Base-by-base conservation (phyloP, 1,139 yeast species). In the Suhomyces panamericanus region DNA sequence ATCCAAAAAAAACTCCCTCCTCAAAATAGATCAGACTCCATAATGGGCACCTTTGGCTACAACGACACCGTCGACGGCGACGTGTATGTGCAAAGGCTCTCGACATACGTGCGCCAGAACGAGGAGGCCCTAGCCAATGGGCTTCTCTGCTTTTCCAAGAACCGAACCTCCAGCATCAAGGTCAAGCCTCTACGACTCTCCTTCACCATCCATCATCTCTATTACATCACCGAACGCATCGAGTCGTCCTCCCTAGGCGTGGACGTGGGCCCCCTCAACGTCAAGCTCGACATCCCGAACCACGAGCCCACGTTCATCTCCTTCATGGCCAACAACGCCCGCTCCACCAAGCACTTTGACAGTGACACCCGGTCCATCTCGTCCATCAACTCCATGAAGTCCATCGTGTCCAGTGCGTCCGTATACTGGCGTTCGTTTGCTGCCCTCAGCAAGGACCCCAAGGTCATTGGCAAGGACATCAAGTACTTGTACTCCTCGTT, bases 401-500 rank as follows among this genome's bases (percentile, higher is more conserved):
- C 85, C 22, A 77, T 78, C 5, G 75, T 75, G 12, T 67, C 76
- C 29, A 69, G 66, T 43, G 78, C 79, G 3, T 69, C 75, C 1
- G 64, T 68, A 2, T 74, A 73, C 50, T 73, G 78, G 76, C 60
- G 77, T 48, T 62, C 67, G 10, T 61, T 66, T 41, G 64, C 68
- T 40, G 64, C 68, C 22, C 58, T 63, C 41, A 61, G 64, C 43
- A 70, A 69, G 50, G 80, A 74, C 51, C 78, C 79, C 13, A 73
- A 70, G 41, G 62, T 66, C 17, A 63, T 74, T 32, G 66, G 62
- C 37, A 72, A 73, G 36, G 86, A 83, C 55, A 61, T 82, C 41
- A 75, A 73, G 51, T 83, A 83, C 60, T 59, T 83, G 32, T 80
- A 81, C 56, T 77, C 83, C n/a, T 81, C 85, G 9, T 83, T 83